Evolutionary conservation across 2,329 filamentous ascomycete genomes (phyloP).

Genomic region (Scytalidium sp.): DNA sequence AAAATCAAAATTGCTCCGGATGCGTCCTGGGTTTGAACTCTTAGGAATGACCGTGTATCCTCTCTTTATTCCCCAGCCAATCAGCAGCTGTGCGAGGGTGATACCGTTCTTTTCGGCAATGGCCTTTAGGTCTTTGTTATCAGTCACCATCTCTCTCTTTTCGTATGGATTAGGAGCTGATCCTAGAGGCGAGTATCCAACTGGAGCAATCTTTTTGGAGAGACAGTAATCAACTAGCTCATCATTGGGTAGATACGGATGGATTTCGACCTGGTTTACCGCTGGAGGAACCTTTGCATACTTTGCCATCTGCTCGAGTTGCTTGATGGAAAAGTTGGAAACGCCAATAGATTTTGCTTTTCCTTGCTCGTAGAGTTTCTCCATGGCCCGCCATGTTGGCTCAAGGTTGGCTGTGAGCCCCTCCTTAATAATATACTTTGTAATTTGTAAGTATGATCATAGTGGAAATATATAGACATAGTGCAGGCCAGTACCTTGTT

Average conservation of each 20-base stretch:
- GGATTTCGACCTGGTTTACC: constrained; percentile 63
- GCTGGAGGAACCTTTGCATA: constrained; percentile 45
- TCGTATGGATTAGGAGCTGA: constrained; percentile 60
- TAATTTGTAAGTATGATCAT: background rate
- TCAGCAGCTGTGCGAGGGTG: constrained; percentile 57
- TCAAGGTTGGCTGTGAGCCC: constrained; percentile 61
- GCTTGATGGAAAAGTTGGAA: constrained; percentile 53
- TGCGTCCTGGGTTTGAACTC: constrained; percentile 63
- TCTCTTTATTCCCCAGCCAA: constrained; percentile 69
- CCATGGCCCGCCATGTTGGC: constrained; percentile 70
- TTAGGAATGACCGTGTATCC: constrained; percentile 70
- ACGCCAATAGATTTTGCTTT: constrained; percentile 58
- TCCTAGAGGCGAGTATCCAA: constrained; percentile 69
- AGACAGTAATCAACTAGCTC: constrained; percentile 68
- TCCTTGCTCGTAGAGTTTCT: constrained; percentile 57
- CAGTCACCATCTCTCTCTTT: constrained; percentile 60
- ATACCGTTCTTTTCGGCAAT: constrained; percentile 61
- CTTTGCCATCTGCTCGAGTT: constrained; percentile 48
- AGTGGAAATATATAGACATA: background rate
- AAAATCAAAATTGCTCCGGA: constrained; percentile 65
- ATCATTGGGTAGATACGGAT: constrained; percentile 69
- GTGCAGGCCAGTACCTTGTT: constrained; percentile 41
- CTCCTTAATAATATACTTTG: constrained; percentile 57
- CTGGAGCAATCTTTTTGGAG: constrained; percentile 66
- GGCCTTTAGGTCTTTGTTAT: constrained; percentile 54